phyloP scores from a whole-genome alignment of 306 rosid species.

The Quercus gilva region DNA sequence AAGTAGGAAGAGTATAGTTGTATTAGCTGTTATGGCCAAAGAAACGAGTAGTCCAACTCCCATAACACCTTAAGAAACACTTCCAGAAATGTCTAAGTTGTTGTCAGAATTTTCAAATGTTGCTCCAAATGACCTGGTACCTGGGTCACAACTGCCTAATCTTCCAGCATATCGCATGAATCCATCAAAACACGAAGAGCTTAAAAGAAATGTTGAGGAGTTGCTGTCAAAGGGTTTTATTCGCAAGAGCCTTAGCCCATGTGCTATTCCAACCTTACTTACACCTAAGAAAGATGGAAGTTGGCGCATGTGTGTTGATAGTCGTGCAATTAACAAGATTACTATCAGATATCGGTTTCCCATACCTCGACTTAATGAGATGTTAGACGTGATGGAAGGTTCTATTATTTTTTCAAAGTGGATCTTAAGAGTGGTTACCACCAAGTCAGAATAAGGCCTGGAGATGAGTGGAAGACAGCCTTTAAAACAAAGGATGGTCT shows the following conservation, averaged over 20 bases:
- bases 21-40: background rate
- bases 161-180: background rate
- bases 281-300: background rate
- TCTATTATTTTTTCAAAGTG: background rate
- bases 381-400: background rate
- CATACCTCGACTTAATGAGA: background rate
- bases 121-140: background rate
- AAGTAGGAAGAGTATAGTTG: background rate
- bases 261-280: background rate
- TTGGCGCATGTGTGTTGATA: background rate
- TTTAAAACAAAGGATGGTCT: too few species aligned
- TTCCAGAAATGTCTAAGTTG: background rate
- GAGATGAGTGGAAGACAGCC: background rate
- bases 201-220: background rate
- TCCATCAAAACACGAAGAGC: background rate
- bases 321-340: background rate
- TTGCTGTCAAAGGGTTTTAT: background rate
- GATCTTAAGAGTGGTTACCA: background rate
- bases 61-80: background rate
- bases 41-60: background rate
- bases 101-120: background rate
- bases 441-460: background rate
- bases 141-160: too few species aligned
- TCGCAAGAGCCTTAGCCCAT: background rate
- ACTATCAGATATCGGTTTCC: background rate